These are phyloP conservation scores for Austroboletus niveus DNA, from an alignment of 1,284 basidiomycete genomes.

Conservation along the genomic window DNA sequence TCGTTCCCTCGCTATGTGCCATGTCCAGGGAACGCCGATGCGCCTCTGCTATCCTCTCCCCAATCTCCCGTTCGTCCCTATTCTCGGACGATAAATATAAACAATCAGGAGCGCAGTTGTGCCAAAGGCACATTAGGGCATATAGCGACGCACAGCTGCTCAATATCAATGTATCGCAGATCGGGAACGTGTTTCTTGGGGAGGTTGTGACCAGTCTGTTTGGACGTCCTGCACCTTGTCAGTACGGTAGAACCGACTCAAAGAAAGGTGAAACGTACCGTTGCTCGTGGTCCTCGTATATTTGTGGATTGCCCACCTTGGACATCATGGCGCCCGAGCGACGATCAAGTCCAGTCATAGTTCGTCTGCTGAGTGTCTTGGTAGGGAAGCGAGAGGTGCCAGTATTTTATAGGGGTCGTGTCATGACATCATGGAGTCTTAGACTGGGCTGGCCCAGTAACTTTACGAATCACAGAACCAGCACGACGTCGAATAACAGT, in stretches of 20 bases:
- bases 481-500: too few relatives aligned
- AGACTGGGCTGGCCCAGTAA: too few relatives aligned
- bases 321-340: slow-evolving; percentile 44
- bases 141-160: slow-evolving; percentile 37
- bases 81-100: background rate
- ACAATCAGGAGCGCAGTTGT: too few relatives aligned
- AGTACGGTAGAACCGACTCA: background rate
- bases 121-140: background rate
- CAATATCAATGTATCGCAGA: slow-evolving; percentile 36
- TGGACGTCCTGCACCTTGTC: slow-evolving; percentile 15
- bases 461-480: too few relatives aligned
- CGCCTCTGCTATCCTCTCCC: slow-evolving; percentile 38
- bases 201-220: slow-evolving; percentile 18
- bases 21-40: slow-evolving; percentile 27
- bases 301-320: slow-evolving; percentile 44
- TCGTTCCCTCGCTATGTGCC: slow-evolving; percentile 27
- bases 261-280: slow-evolving; percentile 26
- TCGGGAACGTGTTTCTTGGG: slow-evolving; percentile 31
- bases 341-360: slow-evolving; percentile 17
- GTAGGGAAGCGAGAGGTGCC: background rate
- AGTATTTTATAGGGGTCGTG: background rate
- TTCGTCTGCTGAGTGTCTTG: background rate
- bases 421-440: slow-evolving; percentile 16
- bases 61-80: slow-evolving; percentile 43
- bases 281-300: slow-evolving; percentile 44